Evolutionary conservation across 2,329 filamentous ascomycete genomes (phyloP).

Genomic region (Calonectria pseudoturangicola): DNA sequence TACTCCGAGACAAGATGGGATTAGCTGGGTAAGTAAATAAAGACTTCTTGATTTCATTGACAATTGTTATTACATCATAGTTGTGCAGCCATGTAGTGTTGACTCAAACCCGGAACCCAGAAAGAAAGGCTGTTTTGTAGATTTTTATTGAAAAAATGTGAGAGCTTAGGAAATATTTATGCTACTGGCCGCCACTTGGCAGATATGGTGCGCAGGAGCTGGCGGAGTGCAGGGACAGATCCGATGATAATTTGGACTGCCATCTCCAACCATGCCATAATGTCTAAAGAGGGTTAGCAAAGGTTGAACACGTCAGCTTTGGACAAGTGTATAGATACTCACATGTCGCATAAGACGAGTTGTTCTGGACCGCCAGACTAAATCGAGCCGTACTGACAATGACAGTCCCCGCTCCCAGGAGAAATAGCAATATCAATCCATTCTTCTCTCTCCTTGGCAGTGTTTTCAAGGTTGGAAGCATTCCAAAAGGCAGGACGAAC

Average conservation of each 20-base stretch:
- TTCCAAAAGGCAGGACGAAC: neutral
- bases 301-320: neutral
- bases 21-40: neutral
- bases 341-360: constrained; percentile 1
- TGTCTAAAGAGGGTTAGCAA: neutral
- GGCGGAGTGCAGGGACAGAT: constrained; percentile 11
- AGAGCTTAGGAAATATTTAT: neutral
- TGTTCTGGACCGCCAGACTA: neutral
- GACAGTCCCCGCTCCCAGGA: constrained; percentile 7
- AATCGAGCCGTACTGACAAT: constrained; percentile 1
- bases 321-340: neutral
- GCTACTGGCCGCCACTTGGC: constrained; percentile 14
- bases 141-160: no score
- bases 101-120: no score
- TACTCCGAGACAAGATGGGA: neutral
- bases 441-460: constrained; percentile 6
- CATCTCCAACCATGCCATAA: constrained; percentile 23
- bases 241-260: constrained; percentile 18
- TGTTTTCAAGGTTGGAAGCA: neutral
- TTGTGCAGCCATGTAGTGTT: no score
- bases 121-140: no score
- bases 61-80: no score
- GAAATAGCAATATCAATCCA: constrained; percentile 3
- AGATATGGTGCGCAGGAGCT: neutral
- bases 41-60: no score